phyloP scores from a whole-genome alignment of 176 grass and related monocot species.

The Leersia perrieri region DNA sequence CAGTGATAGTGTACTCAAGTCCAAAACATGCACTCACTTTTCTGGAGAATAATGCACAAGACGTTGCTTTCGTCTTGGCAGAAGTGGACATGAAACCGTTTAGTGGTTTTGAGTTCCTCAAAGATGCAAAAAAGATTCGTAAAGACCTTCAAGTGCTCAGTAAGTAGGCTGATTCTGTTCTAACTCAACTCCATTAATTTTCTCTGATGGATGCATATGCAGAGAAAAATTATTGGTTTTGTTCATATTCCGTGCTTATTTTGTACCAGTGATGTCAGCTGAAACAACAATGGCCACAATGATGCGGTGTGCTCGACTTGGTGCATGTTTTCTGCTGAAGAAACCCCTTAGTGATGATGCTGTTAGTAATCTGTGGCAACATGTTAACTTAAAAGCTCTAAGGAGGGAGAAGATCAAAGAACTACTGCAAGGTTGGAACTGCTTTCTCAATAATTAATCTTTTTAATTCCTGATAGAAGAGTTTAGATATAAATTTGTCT shows the following conservation, averaged over 20 bases:
- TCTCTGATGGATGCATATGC: neutral
- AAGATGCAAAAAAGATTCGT: neutral
- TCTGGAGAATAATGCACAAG: neutral
- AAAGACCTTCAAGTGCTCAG: conserved; percentile 44
- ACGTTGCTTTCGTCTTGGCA: conserved; percentile 35
- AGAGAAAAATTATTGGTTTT: neutral
- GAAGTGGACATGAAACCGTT: conserved; percentile 36
- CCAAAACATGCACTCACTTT: conserved; percentile 16
- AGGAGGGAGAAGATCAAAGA: neutral
- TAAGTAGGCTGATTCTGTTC: conserved; percentile 2
- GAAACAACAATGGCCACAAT: neutral
- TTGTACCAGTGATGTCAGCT: conserved; percentile 7
- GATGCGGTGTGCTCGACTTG: neutral
- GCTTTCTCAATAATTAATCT: neutral
- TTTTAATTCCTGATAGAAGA: neutral
- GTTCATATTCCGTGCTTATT: neutral
- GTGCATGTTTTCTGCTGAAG: conserved; percentile 15
- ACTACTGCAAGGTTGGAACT: neutral
- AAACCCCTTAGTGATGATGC: neutral
- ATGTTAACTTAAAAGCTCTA: neutral
- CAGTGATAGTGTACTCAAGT: conserved; percentile 26
- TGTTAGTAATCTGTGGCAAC: neutral
- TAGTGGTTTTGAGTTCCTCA: conserved; percentile 32
- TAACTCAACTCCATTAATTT: neutral
- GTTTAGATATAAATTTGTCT: too few species aligned